Base-by-base conservation (phyloP, 2,329 filamentous ascomycete genomes). In the Septoria linicola region DNA sequence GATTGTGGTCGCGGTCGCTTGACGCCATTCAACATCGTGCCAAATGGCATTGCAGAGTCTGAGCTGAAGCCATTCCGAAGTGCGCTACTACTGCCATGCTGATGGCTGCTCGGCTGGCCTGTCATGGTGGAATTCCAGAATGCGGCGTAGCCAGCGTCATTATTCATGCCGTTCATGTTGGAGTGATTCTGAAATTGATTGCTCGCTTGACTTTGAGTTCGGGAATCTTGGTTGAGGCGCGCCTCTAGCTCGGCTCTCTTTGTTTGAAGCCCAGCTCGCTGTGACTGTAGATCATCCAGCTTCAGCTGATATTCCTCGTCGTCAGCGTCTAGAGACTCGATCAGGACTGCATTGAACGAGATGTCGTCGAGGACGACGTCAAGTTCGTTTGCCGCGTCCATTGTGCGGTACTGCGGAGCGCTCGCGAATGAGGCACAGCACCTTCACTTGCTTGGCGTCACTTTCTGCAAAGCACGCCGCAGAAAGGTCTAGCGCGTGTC, bases 291-390 rank as follows among this genome's bases (percentile, higher is more conserved):
- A 14, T 62, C 57, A 10, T 52, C 51, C 27, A 60, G 60, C 14
- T 52, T 53, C 8, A 58, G 49, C 7, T 51, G 46, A 42, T 65
- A 67, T 41, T 66, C 61, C 37, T 66, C 65, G 17, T 64, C 61
- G 23, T 52, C 60, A 3, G 43, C 30, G 25, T 69, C 67, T n/a
- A 71, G 61, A 5, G 55, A 65, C 6, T 60, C 54, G 4, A 68
- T 60, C 2, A 68, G 53, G 6, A 68, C 60, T 25, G 59, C 50
- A 11, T 61, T 59, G 51, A 69, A 69, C 4, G 57, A 43, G 20
- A 71, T 54, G 21, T 71, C 68, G n/a, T 70, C 66, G 27, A 62
- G 60, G 39, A 69, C 53, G 21, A 63, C 62, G n/a, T 64, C 51
- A 11, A 46, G 41, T 7, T 47, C 17, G 23, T 10, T 8, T 4